These are phyloP conservation scores for Talaromyces albobiverticillius DNA, from an alignment of 2,329 filamentous ascomycete genomes.

Conservation along the genomic window DNA sequence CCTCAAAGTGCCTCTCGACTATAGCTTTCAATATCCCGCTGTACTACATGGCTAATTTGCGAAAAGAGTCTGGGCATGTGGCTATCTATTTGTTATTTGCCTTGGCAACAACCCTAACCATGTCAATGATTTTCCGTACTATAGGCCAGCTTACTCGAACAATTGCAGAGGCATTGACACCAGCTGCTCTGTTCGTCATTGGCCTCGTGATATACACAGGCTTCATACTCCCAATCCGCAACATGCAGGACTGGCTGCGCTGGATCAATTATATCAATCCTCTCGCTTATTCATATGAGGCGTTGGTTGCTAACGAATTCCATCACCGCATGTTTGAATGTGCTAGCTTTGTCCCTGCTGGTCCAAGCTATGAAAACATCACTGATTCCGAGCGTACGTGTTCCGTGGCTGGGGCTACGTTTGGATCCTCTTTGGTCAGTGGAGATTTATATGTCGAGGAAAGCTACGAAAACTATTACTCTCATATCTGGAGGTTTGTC, in stretches of 20 bases:
- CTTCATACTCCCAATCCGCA: conserved; percentile 39
- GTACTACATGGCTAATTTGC: conserved; percentile 84
- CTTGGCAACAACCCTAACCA: conserved; percentile 68
- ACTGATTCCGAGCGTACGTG: conserved; percentile 50
- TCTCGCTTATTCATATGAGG: conserved; percentile 75
- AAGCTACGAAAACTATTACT: conserved; percentile 55
- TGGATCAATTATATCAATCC: conserved; percentile 83
- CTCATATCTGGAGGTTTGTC: conserved; percentile 55
- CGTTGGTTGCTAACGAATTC: conserved; percentile 82
- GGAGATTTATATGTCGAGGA: conserved; percentile 57
- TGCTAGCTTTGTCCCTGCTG: conserved; percentile 42
- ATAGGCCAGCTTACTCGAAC: conserved; percentile 74
- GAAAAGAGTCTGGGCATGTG: conserved; percentile 70
- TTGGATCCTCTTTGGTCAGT: conserved; percentile 50
- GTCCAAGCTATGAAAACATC: conserved; percentile 35
- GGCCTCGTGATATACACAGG: conserved; percentile 48
- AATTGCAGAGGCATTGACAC: conserved; percentile 55
- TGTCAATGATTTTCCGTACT: conserved; percentile 83
- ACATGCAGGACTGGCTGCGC: conserved; percentile 76
- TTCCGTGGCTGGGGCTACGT: conserved; percentile 55
- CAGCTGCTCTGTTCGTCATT: conserved; percentile 50
- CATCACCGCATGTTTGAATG: conserved; percentile 58
- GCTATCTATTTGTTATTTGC: conserved; percentile 81
- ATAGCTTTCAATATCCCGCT: conserved; percentile 74
- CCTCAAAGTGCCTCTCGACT: conserved; percentile 72